Conservation (phyloP, 2,329 filamentous ascomycete genomes). For the Ophiosphaerella herpotricha region DNA sequence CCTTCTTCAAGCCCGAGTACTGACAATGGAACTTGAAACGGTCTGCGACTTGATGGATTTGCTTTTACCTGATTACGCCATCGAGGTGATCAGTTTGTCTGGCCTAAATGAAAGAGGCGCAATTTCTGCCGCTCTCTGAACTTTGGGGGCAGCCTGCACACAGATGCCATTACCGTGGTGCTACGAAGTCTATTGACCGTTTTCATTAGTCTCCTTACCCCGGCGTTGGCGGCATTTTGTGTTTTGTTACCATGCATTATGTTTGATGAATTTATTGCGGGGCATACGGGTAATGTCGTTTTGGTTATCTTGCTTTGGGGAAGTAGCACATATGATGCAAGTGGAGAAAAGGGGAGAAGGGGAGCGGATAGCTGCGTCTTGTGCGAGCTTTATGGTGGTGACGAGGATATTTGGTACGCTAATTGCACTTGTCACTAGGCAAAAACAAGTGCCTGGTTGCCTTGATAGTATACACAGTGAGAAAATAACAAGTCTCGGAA, state of each 20-base stretch:
- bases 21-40: constrained; percentile 17
- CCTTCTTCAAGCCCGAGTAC: constrained; percentile 15
- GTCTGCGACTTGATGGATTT: neutral
- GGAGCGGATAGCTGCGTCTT: no score
- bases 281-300: neutral
- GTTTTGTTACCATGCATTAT: constrained; percentile 1
- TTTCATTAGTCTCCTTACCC: no score
- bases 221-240: constrained; percentile 3
- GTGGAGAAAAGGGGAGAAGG: neutral
- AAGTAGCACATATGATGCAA: neutral
- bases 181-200: neutral
- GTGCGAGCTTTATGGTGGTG: no score
- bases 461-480: no score
- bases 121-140: neutral
- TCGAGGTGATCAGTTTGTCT: neutral
- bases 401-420: no score
- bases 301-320: neutral
- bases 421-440: no score
- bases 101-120: neutral
- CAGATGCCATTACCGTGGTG: neutral
- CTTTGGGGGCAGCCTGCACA: no score
- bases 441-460: no score
- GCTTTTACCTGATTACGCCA: neutral
- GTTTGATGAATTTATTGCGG: constrained; percentile 3
- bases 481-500: no score